Evolutionary conservation across 2,329 filamentous ascomycete genomes (phyloP).

Genomic region (Cryphonectria naterciae): DNA sequence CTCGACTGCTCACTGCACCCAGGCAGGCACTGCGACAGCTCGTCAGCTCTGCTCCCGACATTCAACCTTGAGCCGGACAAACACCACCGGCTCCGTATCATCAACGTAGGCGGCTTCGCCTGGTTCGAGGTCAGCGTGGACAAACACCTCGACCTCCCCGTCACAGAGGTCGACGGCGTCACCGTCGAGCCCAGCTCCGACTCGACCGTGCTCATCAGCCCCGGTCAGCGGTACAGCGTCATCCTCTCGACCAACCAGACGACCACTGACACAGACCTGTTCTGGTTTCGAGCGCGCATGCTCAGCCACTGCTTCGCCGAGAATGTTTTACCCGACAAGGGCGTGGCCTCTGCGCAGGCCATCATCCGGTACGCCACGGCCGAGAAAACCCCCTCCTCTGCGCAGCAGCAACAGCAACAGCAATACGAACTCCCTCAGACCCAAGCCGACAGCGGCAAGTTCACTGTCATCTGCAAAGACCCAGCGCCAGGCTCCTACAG

Average conservation of each 20-base stretch:
- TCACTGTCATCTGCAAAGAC: conserved; percentile 52
- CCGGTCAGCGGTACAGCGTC: conserved; percentile 73
- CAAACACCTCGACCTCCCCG: conserved; percentile 54
- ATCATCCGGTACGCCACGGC: conserved; percentile 49
- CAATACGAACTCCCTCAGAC: conserved; percentile 42
- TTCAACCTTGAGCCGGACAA: conserved; percentile 56
- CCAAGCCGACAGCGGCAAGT: conserved; percentile 38
- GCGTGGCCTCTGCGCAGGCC: conserved; percentile 51
- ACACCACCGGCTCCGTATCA: conserved; percentile 67
- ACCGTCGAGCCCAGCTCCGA: conserved; percentile 63
- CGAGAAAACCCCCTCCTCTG: background rate
- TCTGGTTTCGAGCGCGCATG: conserved; percentile 69
- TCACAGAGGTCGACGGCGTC: conserved; percentile 74
- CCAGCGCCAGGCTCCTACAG: conserved; percentile 50
- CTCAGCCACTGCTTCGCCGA: conserved; percentile 62
- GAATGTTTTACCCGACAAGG: conserved; percentile 47
- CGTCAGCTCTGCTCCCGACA: conserved; percentile 42
- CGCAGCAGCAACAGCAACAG: background rate
- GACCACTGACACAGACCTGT: conserved; percentile 47
- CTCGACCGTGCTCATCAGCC: conserved; percentile 66
- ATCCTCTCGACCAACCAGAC: conserved; percentile 63
- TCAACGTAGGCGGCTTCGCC: conserved; percentile 73
- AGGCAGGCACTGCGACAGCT: conserved; percentile 49
- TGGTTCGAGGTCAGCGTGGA: conserved; percentile 75
- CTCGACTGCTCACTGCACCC: conserved; percentile 45